Base-by-base conservation (phyloP, 1,139 yeast genomes). In the Pichia kudriavzevii region DNA sequence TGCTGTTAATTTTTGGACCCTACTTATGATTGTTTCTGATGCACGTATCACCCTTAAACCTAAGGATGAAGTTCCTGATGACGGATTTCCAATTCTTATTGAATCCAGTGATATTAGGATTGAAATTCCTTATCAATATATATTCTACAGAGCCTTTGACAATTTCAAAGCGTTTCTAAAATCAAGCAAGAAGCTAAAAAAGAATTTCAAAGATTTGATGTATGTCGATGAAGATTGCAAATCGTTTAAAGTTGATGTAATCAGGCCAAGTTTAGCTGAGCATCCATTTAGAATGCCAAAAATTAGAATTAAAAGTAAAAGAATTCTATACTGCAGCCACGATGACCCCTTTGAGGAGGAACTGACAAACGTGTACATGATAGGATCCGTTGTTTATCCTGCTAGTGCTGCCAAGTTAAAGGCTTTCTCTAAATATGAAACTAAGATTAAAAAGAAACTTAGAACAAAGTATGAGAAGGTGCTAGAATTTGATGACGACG, bases 261-360 rank as follows among this genome's bases (percentile, higher is more conserved):
- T 53, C 7, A 40, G 44, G 41, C 74, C 75, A 2, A 47, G 51
- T 39, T 58, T 50, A 12, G 59, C 45, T 13, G 36, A 42, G 3
- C 46, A 36, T 1, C 56, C 59, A 6, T 15, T 42, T 8, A 52
- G 54, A 10, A 44, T 82, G 3, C 94, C 94, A 2, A 60, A 60
- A 21, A 61, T 82, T 2, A 59, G 66, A 9, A 41, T 85, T 12
- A 60, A 55, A 30, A 58, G 87, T 0, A 63, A 66, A 5, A 63
- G 63, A 30, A 55, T 85, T 14, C 50, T 67, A 6, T 64, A 79
- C 34, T 53, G 65, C 13, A 67, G 79, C 61, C 85, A 79, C 44
- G 96, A 88, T 58, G 96, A 88, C 59, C 88, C 94, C 7, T 87
- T 91, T 56, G 98, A 91, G 57, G 61, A 79, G 6, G 79, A 84